These are phyloP conservation scores for Carallia pectinifolia DNA, from an alignment of 345 rosid species.

Conservation along the genomic window DNA sequence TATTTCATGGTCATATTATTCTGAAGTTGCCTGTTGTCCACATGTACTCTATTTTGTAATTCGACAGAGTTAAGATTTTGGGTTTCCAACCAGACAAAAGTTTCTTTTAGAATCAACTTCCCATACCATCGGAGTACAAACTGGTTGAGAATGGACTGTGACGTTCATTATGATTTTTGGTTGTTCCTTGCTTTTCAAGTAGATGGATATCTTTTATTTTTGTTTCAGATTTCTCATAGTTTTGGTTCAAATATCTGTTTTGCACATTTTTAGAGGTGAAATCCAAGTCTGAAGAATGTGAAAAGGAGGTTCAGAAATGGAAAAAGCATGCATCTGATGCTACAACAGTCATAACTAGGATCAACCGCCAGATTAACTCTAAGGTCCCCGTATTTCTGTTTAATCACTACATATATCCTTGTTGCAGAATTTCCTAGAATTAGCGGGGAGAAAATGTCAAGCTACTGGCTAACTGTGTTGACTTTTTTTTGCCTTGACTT, in stretches of 20 bases:
- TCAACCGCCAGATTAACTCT: conserved; percentile 70
- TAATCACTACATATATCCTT: background rate
- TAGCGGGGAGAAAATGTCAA: background rate
- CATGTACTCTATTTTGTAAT: no score
- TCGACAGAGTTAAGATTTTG: no score
- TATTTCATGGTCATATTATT: no score
- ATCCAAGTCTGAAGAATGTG: conserved; percentile 81
- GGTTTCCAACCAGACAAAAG: no score
- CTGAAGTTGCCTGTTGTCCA: no score
- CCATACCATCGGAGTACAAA: no score
- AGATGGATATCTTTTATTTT: background rate
- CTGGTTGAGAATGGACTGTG: no score
- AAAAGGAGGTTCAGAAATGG: conserved; percentile 86
- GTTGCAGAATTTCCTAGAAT: conserved; percentile 8
- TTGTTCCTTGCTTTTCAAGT: conserved; percentile 1
- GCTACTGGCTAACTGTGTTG: background rate
- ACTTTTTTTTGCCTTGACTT: conserved; percentile 25
- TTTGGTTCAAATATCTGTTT: conserved; percentile 7
- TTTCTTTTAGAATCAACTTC: no score
- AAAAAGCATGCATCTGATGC: conserved; percentile 81
- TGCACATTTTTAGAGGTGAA: conserved; percentile 61
- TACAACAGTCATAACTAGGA: conserved; percentile 72
- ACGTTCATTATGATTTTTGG: background rate
- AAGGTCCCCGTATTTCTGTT: conserved; percentile 45
- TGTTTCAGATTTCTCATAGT: background rate